These are phyloP conservation scores for Primulina eburnea DNA, from an alignment of 257 asterid species.

Conservation along the genomic window DNA sequence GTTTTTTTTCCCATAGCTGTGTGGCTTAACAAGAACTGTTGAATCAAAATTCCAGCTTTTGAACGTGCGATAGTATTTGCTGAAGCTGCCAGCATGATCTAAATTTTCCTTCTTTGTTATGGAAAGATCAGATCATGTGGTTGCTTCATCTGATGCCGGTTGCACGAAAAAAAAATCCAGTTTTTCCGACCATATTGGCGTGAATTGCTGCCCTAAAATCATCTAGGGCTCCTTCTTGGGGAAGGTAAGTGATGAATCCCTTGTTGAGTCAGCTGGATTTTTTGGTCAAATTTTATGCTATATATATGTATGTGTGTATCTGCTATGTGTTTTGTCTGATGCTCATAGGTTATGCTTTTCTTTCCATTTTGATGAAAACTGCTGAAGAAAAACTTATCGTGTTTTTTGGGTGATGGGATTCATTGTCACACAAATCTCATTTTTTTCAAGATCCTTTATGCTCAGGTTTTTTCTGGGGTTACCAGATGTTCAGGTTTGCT, in stretches of 20 bases:
- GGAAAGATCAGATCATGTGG: slow-evolving; percentile 44
- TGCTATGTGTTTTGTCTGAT: background rate
- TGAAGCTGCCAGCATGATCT: slow-evolving; percentile 64
- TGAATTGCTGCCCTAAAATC: background rate
- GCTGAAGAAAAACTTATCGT: background rate
- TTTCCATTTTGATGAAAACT: background rate
- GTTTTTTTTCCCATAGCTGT: too few relatives aligned
- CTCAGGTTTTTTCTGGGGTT: background rate
- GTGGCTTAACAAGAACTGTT: background rate
- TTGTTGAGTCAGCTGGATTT: too few relatives aligned
- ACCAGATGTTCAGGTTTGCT: background rate
- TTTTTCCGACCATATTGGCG: background rate
- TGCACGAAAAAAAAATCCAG: slow-evolving; percentile 16
- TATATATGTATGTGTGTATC: background rate
- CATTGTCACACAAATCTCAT: background rate
- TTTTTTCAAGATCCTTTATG: too few relatives aligned
- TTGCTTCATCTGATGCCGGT: slow-evolving; percentile 39
- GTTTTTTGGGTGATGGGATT: background rate
- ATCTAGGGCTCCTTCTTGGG: background rate
- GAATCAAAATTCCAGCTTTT: background rate
- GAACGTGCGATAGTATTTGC: slow-evolving; percentile 30
- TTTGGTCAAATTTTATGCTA: background rate
- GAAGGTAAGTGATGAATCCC: background rate
- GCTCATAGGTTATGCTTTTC: background rate
- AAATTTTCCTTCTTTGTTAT: slow-evolving; percentile 23